These are phyloP conservation scores for Ustilago sp. DNA, from an alignment of 1,284 basidiomycete genomes.

Conservation along the genomic window DNA sequence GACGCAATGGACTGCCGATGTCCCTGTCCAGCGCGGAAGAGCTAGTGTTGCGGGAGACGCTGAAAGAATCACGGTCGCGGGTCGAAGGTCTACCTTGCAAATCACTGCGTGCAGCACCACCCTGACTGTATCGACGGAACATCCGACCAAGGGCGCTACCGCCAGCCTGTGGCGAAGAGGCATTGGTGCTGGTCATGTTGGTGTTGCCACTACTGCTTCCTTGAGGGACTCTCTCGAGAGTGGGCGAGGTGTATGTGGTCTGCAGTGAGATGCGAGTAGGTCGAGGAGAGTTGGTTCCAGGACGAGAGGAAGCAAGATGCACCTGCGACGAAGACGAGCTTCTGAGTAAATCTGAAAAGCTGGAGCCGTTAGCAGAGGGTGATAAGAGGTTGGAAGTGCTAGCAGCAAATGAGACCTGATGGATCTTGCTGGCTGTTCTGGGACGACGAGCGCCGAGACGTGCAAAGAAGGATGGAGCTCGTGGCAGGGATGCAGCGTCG, in stretches of 20 bases:
- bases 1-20: conserved; percentile 21
- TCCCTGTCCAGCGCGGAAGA: conserved; percentile 30
- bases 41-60: conserved; percentile 32
- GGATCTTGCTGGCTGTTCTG: conserved; percentile 25
- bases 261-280: conserved; percentile 20
- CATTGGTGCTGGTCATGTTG: conserved; percentile 31
- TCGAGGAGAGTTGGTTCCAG: conserved; percentile 8
- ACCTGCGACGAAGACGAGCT: conserved; percentile 43
- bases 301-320: conserved; percentile 14
- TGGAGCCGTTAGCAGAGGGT: conserved; percentile 12
- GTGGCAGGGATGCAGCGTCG: conserved; percentile 16
- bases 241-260: conserved; percentile 15
- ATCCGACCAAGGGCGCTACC: conserved; percentile 58
- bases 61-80: conserved; percentile 25
- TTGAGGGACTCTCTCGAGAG: neutral
- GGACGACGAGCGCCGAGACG: conserved; percentile 30
- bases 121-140: conserved; percentile 62
- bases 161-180: neutral
- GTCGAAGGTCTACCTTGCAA: conserved; percentile 24
- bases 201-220: neutral
- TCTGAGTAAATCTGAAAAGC: conserved; percentile 27
- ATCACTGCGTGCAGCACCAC: conserved; percentile 24
- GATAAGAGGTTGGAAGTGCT: conserved; percentile 43
- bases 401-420: conserved; percentile 30
- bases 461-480: conserved; percentile 17